phyloP scores from a whole-genome alignment of 805 yeast genomes.

The Suhomyces vadensis region DNA sequence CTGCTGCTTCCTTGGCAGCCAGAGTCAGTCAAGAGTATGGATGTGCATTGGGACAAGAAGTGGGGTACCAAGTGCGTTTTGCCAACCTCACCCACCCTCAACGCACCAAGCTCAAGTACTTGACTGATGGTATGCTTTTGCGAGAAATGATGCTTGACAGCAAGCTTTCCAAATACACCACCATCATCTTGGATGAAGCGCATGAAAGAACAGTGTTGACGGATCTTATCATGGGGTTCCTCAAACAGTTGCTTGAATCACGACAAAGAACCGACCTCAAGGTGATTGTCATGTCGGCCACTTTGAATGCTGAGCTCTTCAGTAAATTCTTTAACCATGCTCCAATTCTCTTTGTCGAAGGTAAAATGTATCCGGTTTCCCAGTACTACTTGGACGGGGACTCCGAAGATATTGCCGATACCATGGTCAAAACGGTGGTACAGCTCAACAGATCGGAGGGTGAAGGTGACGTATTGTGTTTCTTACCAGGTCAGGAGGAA shows the following conservation, averaged over 20 bases:
- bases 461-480: slow-evolving; percentile 88
- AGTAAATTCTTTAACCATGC: slow-evolving; percentile 75
- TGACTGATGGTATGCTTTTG: slow-evolving; percentile 96
- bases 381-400: slow-evolving; percentile 63
- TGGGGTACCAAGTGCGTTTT: slow-evolving; percentile 93
- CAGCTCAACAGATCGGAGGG: slow-evolving; percentile 80
- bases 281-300: slow-evolving; percentile 92
- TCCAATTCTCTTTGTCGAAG: slow-evolving; percentile 85
- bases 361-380: slow-evolving; percentile 84
- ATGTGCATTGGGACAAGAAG: slow-evolving; percentile 70
- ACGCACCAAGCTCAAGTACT: slow-evolving; percentile 72
- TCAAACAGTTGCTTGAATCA: slow-evolving; percentile 59
- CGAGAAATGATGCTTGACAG: slow-evolving; percentile 85
- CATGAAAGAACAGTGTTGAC: slow-evolving; percentile 95
- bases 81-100: slow-evolving; percentile 60
- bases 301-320: slow-evolving; percentile 88
- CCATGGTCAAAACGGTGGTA: slow-evolving; percentile 67
- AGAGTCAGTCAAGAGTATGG: slow-evolving; percentile 92
- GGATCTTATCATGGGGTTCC: slow-evolving; percentile 84
- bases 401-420: slow-evolving; percentile 81
- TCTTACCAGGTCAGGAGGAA: slow-evolving; percentile 96
- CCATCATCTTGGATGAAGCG: slow-evolving; percentile 91
- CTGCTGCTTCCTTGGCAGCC: slow-evolving; percentile 90
- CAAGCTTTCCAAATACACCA: slow-evolving; percentile 61
- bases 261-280: slow-evolving; percentile 59